These are phyloP conservation scores for Ogataea populi-albae DNA, from an alignment of 805 yeast genomes.

Conservation along the genomic window DNA sequence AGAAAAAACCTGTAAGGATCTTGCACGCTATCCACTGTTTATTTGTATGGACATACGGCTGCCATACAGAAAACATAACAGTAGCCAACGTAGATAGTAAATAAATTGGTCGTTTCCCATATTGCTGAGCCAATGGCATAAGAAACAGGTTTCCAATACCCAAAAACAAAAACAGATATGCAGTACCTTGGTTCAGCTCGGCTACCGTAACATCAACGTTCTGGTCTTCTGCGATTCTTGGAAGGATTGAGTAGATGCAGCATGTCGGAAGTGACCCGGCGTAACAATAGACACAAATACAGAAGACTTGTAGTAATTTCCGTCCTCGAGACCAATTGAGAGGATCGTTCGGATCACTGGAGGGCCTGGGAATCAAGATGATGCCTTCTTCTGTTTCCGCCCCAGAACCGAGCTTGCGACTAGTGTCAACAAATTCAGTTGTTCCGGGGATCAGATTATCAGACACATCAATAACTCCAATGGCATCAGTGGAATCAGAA, in stretches of 20 bases:
- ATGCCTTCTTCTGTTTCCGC: slow-evolving; percentile 32
- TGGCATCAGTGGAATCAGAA: too few relatives aligned
- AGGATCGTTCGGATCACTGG: slow-evolving; percentile 68
- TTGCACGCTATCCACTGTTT: slow-evolving; percentile 34
- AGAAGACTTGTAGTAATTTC: slow-evolving; percentile 45
- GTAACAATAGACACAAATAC: slow-evolving; percentile 38
- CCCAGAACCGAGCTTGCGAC: slow-evolving; percentile 3
- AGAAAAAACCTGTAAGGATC: slow-evolving; percentile 31
- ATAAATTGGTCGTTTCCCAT: slow-evolving; percentile 38
- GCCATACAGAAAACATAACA: slow-evolving; percentile 32
- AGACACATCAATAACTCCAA: too few relatives aligned
- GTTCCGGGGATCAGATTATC: too few relatives aligned
- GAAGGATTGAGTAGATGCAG: slow-evolving; percentile 28
- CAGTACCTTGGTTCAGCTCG: slow-evolving; percentile 38
- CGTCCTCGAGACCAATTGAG: slow-evolving; percentile 56
- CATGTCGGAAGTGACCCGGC: slow-evolving; percentile 27
- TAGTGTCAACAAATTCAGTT: slow-evolving; percentile 12
- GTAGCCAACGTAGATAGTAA: slow-evolving; percentile 32
- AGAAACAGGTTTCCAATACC: slow-evolving; percentile 37
- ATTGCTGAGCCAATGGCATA: slow-evolving; percentile 38
- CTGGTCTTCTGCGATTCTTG: slow-evolving; percentile 18
- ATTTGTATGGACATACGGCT: slow-evolving; percentile 29
- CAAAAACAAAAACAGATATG: slow-evolving; percentile 39
- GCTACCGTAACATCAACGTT: slow-evolving; percentile 23
- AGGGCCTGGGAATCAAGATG: slow-evolving; percentile 62